phyloP scores from a whole-genome alignment of 2,329 filamentous ascomycete species.

The Fusarium armeniacum region DNA sequence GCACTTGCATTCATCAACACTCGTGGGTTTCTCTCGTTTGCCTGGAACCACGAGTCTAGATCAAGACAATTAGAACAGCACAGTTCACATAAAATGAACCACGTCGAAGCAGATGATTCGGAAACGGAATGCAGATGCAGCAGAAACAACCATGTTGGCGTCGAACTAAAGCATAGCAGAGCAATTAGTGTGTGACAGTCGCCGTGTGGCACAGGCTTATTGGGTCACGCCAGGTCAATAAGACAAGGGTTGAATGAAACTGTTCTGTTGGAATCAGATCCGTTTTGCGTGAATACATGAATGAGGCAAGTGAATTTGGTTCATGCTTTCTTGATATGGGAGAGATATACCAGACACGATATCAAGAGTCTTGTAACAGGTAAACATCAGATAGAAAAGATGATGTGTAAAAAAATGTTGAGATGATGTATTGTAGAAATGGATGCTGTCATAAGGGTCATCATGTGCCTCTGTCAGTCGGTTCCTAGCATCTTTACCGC shows the following conservation, averaged over 20 bases:
- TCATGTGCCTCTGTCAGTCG: constrained; percentile 41
- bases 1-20: background rate
- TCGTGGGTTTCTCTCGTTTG: background rate
- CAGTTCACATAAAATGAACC: constrained; percentile 26
- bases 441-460: constrained; percentile 33
- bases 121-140: constrained; percentile 33
- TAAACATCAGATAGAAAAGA: constrained; percentile 10
- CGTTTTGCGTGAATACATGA: constrained; percentile 32
- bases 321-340: constrained; percentile 8
- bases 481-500: constrained; percentile 22
- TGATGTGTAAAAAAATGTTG: constrained; percentile 7
- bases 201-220: constrained; percentile 51
- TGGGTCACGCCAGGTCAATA: constrained; percentile 41
- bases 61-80: constrained; percentile 8
- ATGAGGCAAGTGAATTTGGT: constrained; percentile 30
- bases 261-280: constrained; percentile 24
- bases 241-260: constrained; percentile 27
- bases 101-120: constrained; percentile 43
- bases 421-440: constrained; percentile 23
- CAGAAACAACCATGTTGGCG: constrained; percentile 28
- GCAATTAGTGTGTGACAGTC: constrained; percentile 40
- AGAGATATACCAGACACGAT: background rate
- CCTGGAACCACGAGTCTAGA: constrained; percentile 1
- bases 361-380: background rate
- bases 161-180: constrained; percentile 28